Evolutionary conservation across 2,329 filamentous ascomycete species (phyloP).

Genomic region (Paraphaeosphaeria minitans): DNA sequence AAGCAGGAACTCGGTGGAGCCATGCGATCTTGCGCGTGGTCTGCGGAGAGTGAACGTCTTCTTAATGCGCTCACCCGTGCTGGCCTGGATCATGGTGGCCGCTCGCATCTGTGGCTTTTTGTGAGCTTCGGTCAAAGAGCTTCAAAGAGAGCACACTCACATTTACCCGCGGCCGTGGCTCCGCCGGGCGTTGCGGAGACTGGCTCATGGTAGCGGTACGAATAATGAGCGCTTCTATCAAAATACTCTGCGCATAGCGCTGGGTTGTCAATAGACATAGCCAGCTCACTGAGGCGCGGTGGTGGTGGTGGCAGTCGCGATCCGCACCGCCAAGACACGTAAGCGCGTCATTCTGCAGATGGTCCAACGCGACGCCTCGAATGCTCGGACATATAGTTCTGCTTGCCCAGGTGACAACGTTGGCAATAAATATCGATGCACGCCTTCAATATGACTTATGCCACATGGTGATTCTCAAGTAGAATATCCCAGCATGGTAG

Average conservation of each 20-base stretch:
- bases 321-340: conserved; percentile 3
- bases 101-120: conserved; percentile 66
- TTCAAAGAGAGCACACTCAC: conserved; percentile 30
- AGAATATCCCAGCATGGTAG: no score
- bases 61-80: conserved; percentile 82
- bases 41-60: conserved; percentile 76
- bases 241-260: conserved; percentile 8
- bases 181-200: conserved; percentile 35
- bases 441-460: no score
- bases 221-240: not conserved
- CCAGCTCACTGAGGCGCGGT: not conserved
- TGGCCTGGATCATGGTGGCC: conserved; percentile 84
- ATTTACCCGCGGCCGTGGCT: conserved; percentile 46
- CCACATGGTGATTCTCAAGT: no score
- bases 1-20: conserved; percentile 49
- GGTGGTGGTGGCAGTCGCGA: conserved; percentile 2
- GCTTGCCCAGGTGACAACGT: not conserved
- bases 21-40: conserved; percentile 49
- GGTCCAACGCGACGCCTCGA: not conserved
- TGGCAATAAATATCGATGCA: not conserved
- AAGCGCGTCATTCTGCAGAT: conserved; percentile 8
- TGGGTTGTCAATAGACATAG: not conserved
- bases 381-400: no score
- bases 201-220: conserved; percentile 31
- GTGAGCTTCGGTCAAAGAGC: conserved; percentile 23